These are phyloP conservation scores for Thecaphora thlaspeos DNA, from an alignment of 1,284 basidiomycete genomes.

Conservation along the genomic window DNA sequence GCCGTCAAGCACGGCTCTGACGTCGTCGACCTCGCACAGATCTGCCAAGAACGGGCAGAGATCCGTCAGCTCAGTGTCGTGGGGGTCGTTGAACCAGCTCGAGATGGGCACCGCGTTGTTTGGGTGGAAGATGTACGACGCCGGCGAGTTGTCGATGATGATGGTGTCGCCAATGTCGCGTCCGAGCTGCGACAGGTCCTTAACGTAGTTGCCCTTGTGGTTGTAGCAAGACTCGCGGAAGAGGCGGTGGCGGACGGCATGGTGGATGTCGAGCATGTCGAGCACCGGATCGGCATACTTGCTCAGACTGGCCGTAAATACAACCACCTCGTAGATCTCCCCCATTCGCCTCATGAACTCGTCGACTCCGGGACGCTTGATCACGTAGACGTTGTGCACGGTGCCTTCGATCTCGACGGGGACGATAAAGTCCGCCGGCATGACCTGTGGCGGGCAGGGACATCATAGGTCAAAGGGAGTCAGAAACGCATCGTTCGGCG, in stretches of 20 bases:
- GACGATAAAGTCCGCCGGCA: conserved; percentile 86
- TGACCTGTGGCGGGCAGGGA: background rate
- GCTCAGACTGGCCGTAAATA: conserved; percentile 95
- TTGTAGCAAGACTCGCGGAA: conserved; percentile 99
- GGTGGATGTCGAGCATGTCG: conserved; percentile 90
- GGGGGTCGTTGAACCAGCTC: conserved; percentile 86
- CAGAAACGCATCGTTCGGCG: too few relatives aligned
- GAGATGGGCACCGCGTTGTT: conserved; percentile 98
- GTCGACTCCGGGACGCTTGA: conserved; percentile 97
- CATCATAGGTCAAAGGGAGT: background rate
- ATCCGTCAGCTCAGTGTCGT: conserved; percentile 91
- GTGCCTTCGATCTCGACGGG: conserved; percentile 98
- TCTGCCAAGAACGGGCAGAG: conserved; percentile 90
- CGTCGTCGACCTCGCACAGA: conserved; percentile 79
- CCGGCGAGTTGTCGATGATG: conserved; percentile 97
- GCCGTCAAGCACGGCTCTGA: conserved; percentile 81
- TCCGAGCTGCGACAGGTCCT: conserved; percentile 95
- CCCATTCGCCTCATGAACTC: conserved; percentile 96
- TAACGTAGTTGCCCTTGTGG: conserved; percentile 98
- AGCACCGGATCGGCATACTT: conserved; percentile 99
- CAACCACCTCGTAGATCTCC: conserved; percentile 94
- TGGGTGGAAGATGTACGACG: conserved; percentile 98
- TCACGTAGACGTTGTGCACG: conserved; percentile 97
- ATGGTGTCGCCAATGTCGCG: conserved; percentile 89
- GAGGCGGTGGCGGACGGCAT: conserved; percentile 88